Conservation (phyloP, 371 early-diverging fungal genomes). For the Mortierella sp. region DNA sequence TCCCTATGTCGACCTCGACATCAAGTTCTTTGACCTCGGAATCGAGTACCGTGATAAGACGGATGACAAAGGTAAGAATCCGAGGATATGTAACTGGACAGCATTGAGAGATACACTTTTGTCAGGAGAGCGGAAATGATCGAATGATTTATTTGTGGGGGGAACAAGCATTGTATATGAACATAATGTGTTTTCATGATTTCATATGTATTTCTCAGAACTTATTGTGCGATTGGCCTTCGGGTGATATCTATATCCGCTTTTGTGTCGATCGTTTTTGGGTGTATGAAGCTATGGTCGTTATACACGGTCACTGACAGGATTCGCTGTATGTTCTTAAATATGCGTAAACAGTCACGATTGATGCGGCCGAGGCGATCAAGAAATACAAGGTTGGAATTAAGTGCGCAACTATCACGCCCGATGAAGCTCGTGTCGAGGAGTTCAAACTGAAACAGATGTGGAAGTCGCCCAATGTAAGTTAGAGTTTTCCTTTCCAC, state of each 20-base stretch:
- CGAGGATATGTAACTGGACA: neutral
- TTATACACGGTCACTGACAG: neutral
- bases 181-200: no score
- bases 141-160: neutral
- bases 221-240: no score
- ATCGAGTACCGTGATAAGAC: conserved; percentile 90
- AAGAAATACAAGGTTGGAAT: conserved; percentile 95
- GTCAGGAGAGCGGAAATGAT: neutral
- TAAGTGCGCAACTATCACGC: conserved; percentile 97
- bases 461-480: conserved; percentile 94
- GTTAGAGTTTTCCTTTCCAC: neutral
- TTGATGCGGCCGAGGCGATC: conserved; percentile 95
- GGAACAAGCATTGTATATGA: no score
- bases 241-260: no score
- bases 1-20: conserved; percentile 89
- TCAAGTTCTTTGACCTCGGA: conserved; percentile 95
- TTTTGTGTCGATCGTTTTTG: no score
- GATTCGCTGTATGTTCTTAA: neutral
- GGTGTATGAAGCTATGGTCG: no score
- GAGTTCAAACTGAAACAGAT: conserved; percentile 95
- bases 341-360: conserved; percentile 70
- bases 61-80: conserved; percentile 36
- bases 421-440: conserved; percentile 92
- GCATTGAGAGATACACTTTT: no score
- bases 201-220: no score